A percentile compares a stretch with the other conserved stretches of the same genome.
Conservation (phyloP, 208 protist genomes). For the Acanthamoeba triangularis region DNA sequence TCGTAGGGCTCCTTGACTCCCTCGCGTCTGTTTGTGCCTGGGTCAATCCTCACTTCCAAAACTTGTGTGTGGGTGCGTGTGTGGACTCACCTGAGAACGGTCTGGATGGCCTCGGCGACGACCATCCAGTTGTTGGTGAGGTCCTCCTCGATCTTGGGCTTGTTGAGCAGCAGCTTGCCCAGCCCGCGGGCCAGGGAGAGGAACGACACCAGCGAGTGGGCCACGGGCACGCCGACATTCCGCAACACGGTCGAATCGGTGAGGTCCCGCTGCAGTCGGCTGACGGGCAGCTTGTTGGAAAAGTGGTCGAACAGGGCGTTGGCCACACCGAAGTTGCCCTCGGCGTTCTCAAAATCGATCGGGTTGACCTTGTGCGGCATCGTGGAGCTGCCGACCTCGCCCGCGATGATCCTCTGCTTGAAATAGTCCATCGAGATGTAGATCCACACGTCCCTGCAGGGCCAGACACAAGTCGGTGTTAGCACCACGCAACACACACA, state of each 20-base stretch:
- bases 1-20: constrained; percentile 71
- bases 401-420: constrained; percentile 94
- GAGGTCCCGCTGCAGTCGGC: constrained; percentile 96
- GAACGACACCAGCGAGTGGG: constrained; percentile 95
- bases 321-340: constrained; percentile 97
- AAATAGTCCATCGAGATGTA: constrained; percentile 98
- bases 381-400: constrained; percentile 97
- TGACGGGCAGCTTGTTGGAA: constrained; percentile 96
- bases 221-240: constrained; percentile 96
- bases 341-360: constrained; percentile 98
- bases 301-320: constrained; percentile 97
- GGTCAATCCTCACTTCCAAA: constrained; percentile 82
- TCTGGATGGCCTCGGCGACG: constrained; percentile 97
- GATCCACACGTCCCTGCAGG: constrained; percentile 96
- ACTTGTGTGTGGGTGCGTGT: constrained; percentile 92
- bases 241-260: constrained; percentile 97
- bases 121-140: constrained; percentile 96
- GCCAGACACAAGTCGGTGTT: not conserved
- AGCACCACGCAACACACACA: not conserved
- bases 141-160: constrained; percentile 92
- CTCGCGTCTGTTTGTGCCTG: constrained; percentile 8
- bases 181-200: constrained; percentile 93
- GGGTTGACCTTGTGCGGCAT: constrained; percentile 99
- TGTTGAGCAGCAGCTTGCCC: constrained; percentile 94
- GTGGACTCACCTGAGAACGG: constrained; percentile 92